Conservation (phyloP, 73 alveolate species). For the Paramecium primaurelia region DNA sequence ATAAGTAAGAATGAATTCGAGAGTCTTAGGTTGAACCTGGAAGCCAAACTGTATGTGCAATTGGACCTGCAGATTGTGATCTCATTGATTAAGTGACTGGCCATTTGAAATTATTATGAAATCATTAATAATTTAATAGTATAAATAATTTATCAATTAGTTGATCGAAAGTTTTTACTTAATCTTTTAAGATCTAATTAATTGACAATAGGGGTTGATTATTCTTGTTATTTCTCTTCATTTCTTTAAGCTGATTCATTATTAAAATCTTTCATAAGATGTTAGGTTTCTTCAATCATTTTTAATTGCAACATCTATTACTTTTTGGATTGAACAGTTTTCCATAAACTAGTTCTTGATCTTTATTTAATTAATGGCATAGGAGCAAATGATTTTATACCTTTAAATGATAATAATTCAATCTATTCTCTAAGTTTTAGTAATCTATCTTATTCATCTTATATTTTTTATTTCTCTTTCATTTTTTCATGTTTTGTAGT, state of each 20-base stretch:
- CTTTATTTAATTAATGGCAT: conserved; percentile 1
- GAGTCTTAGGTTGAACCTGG: conserved; percentile 75
- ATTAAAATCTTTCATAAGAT: not conserved
- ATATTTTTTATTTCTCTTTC: not conserved
- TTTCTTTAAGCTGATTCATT: not conserved
- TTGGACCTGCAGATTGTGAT: conserved; percentile 80
- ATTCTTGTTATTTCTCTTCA: not conserved
- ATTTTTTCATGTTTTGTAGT: conserved; percentile 7
- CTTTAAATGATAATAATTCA: not conserved
- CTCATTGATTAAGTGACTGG: conserved; percentile 45
- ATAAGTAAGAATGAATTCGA: conserved; percentile 51
- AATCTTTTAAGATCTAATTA: not conserved
- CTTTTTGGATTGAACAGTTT: not conserved
- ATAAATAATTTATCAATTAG: not conserved
- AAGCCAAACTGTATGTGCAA: conserved; percentile 91
- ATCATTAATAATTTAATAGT: not conserved
- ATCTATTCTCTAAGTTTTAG: not conserved
- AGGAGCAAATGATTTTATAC: conserved; percentile 26
- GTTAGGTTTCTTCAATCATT: conserved; percentile 8
- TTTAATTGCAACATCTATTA: not conserved
- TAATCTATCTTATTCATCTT: not conserved
- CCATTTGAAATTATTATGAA: conserved; percentile 54
- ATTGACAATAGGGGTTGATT: not conserved
- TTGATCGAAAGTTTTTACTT: not conserved
- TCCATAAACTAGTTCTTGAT: not conserved